Conservation (phyloP, 805 yeast species). For the Starmerella riodocensis region DNA sequence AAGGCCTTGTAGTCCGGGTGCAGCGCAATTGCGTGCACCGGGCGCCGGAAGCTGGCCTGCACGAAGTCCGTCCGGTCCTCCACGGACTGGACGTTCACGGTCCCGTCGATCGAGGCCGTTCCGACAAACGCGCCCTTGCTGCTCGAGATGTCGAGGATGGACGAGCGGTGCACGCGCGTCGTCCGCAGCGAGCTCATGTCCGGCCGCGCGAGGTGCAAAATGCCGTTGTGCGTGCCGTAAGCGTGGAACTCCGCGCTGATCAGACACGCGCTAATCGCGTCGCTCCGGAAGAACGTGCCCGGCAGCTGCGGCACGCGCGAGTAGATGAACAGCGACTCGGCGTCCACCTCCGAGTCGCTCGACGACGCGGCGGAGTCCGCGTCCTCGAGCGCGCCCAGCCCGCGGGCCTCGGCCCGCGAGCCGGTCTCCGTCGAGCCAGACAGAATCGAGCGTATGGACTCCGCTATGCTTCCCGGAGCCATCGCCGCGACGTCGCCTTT, state of each 20-base stretch:
- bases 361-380: background rate
- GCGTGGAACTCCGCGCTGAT: slow-evolving; percentile 50
- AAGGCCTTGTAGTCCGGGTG: slow-evolving; percentile 53
- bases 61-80: slow-evolving; percentile 47
- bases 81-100: slow-evolving; percentile 68
- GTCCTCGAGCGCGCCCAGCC: background rate
- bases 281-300: slow-evolving; percentile 52
- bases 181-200: slow-evolving; percentile 54
- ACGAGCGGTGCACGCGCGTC: slow-evolving; percentile 72
- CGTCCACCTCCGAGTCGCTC: slow-evolving; percentile 25
- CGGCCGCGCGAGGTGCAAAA: slow-evolving; percentile 52
- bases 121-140: slow-evolving; percentile 61
- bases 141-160: slow-evolving; percentile 57
- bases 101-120: slow-evolving; percentile 88
- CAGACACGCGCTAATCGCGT: slow-evolving; percentile 61
- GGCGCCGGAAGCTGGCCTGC: slow-evolving; percentile 74
- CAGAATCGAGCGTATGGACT: slow-evolving; percentile 10
- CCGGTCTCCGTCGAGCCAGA: slow-evolving; percentile 11
- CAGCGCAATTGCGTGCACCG: slow-evolving; percentile 74
- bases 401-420: background rate
- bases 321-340: slow-evolving; percentile 49
- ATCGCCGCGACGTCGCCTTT: background rate
- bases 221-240: slow-evolving; percentile 84
- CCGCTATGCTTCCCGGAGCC: slow-evolving; percentile 14
- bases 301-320: slow-evolving; percentile 59